Evolutionary conservation across 495 filamentous ascomycete genomes (phyloP), one percentile per base, ranked within the genome.

Genomic region (Penicillium coffeae): DNA sequence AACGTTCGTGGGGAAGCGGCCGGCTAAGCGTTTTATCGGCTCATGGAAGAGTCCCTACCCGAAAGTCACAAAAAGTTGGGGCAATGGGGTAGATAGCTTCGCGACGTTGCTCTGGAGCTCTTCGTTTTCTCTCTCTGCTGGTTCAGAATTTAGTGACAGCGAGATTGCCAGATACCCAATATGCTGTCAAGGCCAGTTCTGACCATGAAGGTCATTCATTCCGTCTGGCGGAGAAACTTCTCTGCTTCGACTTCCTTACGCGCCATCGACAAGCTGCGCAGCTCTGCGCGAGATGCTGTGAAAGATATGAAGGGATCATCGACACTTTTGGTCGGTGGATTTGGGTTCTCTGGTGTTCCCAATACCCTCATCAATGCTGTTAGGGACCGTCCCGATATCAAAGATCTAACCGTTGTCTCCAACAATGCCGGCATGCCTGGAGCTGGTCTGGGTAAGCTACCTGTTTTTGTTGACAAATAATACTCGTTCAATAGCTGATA

Each of bases 381-480:
- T 21, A 73, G 85, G 42, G 81, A 84, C 42, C 83, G 79, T 58
- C 82, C 84, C 34, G 78, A 87, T 21, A 81, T 92, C 63, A 86
- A 68, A 10, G 78, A 81, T 42, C 64, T 95, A 22, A 95, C 89
- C 16, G 88, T 87, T 36, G 88, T 93, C 50, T 93, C 88, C 43
- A 95, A 95, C 74, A 95, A 95, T 66, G 89, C 89, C 39, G 89
- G 89, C 51, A 85, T 88, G 54, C 86, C 88, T 52, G 75, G 76
- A 39, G 78, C 75, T 42, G 89, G 89, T n/a, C 77, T 95, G 14
- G 85, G 88, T 55, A 59, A 12, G 58, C 48, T 37, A 40, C 47
- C 22, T 9, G 4, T 14, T 15, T 16, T 3, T 14, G 2, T 14
- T 18, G 1, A 6, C 18, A 43, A 30, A 18, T 14, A 13, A 16